Evolutionary conservation across 106 monocot genomes (phyloP).

Genomic region (Phalaenopsis equestris): DNA sequence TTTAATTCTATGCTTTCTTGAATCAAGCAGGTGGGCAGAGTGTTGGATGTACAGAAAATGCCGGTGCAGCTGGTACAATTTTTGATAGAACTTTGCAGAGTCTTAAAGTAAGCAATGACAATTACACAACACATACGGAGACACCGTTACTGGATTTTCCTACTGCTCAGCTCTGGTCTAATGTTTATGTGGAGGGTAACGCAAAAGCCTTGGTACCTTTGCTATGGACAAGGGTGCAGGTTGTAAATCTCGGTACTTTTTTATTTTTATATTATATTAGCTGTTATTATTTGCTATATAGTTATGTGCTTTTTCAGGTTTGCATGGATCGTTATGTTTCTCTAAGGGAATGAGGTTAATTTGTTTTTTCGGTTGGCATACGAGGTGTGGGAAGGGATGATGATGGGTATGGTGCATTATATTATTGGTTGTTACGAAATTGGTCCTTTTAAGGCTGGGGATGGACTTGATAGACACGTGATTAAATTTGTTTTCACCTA

Average conservation of each 20-base stretch:
- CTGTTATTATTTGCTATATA: not conserved
- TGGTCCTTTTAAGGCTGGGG: not conserved
- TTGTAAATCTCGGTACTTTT: slow-evolving; percentile 3
- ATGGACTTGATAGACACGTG: not conserved
- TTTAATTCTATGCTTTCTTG: not conserved
- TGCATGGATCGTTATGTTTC: not conserved
- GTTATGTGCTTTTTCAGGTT: not conserved
- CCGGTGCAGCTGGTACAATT: slow-evolving; percentile 82
- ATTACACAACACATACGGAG: slow-evolving; percentile 75
- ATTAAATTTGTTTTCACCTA: not conserved
- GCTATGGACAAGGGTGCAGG: slow-evolving; percentile 95
- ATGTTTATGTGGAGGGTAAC: slow-evolving; percentile 76
- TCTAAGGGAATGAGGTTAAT: not conserved
- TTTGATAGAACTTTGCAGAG: slow-evolving; percentile 74
- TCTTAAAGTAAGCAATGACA: slow-evolving; percentile 83
- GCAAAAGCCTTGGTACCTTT: slow-evolving; percentile 91
- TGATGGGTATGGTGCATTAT: not conserved
- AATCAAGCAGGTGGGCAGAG: slow-evolving; percentile 63
- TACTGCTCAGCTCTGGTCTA: slow-evolving; percentile 63
- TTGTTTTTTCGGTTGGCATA: not conserved
- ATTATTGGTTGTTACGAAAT: not conserved
- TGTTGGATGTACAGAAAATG: slow-evolving; percentile 76
- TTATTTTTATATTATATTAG: not conserved
- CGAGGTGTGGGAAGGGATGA: not conserved
- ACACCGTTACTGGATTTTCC: slow-evolving; percentile 93